Percentiles rank a stretch among this genome's conserved stretches.
phyloP scores from a whole-genome alignment of 2,329 filamentous ascomycete species.

The Aureobasidium uvarum region DNA sequence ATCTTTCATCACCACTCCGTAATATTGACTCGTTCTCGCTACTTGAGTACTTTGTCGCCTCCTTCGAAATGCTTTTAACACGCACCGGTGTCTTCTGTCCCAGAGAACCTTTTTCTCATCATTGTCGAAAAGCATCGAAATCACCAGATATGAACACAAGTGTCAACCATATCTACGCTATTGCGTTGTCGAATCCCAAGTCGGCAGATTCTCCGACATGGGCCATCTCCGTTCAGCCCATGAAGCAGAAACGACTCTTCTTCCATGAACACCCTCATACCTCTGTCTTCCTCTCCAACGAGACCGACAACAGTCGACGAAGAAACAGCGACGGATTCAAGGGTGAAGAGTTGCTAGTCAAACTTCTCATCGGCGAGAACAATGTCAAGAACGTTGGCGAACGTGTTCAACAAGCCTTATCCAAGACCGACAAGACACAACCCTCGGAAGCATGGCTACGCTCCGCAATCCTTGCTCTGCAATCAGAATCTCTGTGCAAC shows the following conservation, averaged over 20 bases:
- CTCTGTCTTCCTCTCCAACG: background rate
- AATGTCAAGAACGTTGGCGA: background rate
- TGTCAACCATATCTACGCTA: slow-evolving; percentile 17
- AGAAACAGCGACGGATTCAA: slow-evolving; percentile 17
- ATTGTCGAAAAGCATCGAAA: slow-evolving; percentile 6
- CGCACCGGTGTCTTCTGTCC: slow-evolving; percentile 14
- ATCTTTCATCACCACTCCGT: background rate
- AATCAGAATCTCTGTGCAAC: background rate
- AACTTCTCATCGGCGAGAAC: slow-evolving; percentile 19
- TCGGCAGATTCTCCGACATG: background rate
- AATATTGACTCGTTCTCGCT: background rate
- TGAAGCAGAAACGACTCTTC: slow-evolving; percentile 17
- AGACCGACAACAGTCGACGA: background rate
- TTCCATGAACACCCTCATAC: slow-evolving; percentile 18
- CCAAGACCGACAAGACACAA: slow-evolving; percentile 1
- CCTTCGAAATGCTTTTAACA: slow-evolving; percentile 10
- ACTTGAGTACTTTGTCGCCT: slow-evolving; percentile 2
- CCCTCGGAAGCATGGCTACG: slow-evolving; percentile 3
- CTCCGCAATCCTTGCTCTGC: background rate
- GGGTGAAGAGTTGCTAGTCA: slow-evolving; percentile 16
- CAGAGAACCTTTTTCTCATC: slow-evolving; percentile 11
- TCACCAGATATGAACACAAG: background rate
- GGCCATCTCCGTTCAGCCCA: slow-evolving; percentile 20
- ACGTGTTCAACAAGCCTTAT: background rate
- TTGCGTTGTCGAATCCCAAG: slow-evolving; percentile 2